A percentile compares a stretch with the other conserved stretches of the same genome.
Evolutionary conservation across 2,329 filamentous ascomycete species (phyloP).

Genomic region (Alternaria hordeiaustralica): DNA sequence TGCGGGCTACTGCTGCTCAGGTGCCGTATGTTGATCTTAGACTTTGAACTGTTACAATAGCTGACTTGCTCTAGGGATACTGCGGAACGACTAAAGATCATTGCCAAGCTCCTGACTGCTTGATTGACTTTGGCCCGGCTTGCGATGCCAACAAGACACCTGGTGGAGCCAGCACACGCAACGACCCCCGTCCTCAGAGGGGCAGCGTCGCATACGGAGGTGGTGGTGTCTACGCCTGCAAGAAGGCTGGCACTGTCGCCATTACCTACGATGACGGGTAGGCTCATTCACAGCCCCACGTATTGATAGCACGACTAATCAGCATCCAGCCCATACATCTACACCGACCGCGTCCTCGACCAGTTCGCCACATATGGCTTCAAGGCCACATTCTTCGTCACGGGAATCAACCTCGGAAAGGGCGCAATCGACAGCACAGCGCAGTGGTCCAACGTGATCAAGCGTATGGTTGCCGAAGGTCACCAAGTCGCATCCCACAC

Average conservation of each 20-base stretch:
- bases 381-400: conserved; percentile 73
- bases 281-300: neutral
- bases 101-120: conserved; percentile 67
- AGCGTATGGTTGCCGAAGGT: conserved; percentile 61
- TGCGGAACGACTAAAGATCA: conserved; percentile 62
- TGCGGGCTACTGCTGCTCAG: conserved; percentile 45
- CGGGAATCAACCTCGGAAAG: conserved; percentile 64
- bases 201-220: conserved; percentile 64
- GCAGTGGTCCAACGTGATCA: conserved; percentile 59
- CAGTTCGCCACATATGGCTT: conserved; percentile 63
- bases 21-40: conserved; percentile 29
- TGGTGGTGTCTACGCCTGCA: conserved; percentile 62
- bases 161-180: conserved; percentile 61
- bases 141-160: conserved; percentile 66
- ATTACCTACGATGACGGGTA: conserved; percentile 71
- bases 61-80: conserved; percentile 48
- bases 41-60: neutral
- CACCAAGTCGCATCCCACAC: conserved; percentile 68
- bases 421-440: conserved; percentile 60
- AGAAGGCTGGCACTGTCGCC: conserved; percentile 63
- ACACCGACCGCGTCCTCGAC: conserved; percentile 67
- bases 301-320: neutral
- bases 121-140: conserved; percentile 64
- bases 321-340: conserved; percentile 57
- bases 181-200: conserved; percentile 59